phyloP scores from a whole-genome alignment of 108 stramenopile genomes.

The Stephanodiscus minutulus region DNA sequence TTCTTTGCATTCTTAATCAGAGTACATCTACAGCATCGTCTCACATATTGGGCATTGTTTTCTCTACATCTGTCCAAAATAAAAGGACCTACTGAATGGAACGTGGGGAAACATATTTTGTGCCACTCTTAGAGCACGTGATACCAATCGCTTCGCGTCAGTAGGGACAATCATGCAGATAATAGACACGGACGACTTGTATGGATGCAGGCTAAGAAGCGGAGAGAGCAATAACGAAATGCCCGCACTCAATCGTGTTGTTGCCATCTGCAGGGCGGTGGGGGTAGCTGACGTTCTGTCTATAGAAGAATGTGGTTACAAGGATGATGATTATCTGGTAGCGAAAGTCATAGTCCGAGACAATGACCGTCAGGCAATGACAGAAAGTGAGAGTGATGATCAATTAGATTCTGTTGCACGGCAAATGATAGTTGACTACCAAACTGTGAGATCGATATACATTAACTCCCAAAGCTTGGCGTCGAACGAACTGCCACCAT shows the following conservation, averaged over 20 bases:
- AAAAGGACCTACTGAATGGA: constrained; percentile 41
- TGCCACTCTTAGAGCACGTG: constrained; percentile 57
- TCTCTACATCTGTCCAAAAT: neutral
- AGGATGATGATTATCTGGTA: constrained; percentile 54
- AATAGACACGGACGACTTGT: constrained; percentile 33
- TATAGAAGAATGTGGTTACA: constrained; percentile 33
- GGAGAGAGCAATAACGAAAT: constrained; percentile 9
- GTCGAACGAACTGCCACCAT: constrained; percentile 49
- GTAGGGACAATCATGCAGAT: constrained; percentile 67
- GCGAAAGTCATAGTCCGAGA: constrained; percentile 36
- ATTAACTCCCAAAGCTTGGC: constrained; percentile 48
- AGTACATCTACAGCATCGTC: neutral
- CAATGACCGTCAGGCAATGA: neutral
- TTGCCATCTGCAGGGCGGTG: constrained; percentile 52
- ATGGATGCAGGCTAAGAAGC: no score
- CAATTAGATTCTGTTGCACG: constrained; percentile 16
- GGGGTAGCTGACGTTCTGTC: constrained; percentile 54
- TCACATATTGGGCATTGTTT: neutral
- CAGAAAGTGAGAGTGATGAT: neutral
- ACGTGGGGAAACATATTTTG: constrained; percentile 47
- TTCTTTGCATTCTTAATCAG: neutral
- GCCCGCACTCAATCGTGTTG: constrained; percentile 29
- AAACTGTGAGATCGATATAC: constrained; percentile 56
- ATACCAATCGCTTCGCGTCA: constrained; percentile 67
- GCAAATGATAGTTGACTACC: constrained; percentile 47